Percentiles rank a stretch among this genome's conserved stretches.
phyloP scores from a whole-genome alignment of 78 protist genomes.

The Polysphondylium violaceum region DNA sequence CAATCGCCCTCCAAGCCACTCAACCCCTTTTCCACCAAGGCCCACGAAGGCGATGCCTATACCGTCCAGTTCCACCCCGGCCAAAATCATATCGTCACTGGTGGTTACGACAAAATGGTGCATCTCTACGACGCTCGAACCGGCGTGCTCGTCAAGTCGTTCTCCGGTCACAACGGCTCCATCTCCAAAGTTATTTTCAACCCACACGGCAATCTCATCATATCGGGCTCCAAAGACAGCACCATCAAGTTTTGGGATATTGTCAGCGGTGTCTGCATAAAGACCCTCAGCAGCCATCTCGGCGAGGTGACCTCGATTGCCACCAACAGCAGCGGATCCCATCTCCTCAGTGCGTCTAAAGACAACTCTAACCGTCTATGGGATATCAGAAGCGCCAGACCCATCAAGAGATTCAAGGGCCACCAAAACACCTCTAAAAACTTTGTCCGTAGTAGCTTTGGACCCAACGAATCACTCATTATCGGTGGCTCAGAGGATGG shows the following conservation, averaged over 20 bases:
- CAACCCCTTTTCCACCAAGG: slow-evolving; percentile 34
- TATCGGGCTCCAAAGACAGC: slow-evolving; percentile 91
- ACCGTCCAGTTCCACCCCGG: slow-evolving; percentile 84
- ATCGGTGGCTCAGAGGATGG: slow-evolving; percentile 93
- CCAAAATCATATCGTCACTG: slow-evolving; percentile 74
- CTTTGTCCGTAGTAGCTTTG: slow-evolving; percentile 85
- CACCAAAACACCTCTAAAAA: slow-evolving; percentile 92
- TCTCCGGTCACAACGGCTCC: slow-evolving; percentile 79
- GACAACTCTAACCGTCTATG: slow-evolving; percentile 93
- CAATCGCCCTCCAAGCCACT: neutral
- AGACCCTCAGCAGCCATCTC: slow-evolving; percentile 84
- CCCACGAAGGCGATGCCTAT: slow-evolving; percentile 85
- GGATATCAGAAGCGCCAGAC: slow-evolving; percentile 88
- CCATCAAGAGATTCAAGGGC: slow-evolving; percentile 89
- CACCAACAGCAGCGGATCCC: slow-evolving; percentile 70
- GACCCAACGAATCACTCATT: slow-evolving; percentile 73
- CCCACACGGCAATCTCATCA: slow-evolving; percentile 90
- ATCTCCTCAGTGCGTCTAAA: slow-evolving; percentile 81
- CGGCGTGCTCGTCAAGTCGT: slow-evolving; percentile 53
- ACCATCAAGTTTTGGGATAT: slow-evolving; percentile 95
- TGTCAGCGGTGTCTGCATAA: slow-evolving; percentile 87
- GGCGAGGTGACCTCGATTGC: slow-evolving; percentile 93
- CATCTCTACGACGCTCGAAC: slow-evolving; percentile 83
- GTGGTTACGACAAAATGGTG: slow-evolving; percentile 91
- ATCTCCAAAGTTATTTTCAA: slow-evolving; percentile 80